Base-by-base conservation (phyloP, 2,329 filamentous ascomycete species). In the Cytospora paraplurivora region DNA sequence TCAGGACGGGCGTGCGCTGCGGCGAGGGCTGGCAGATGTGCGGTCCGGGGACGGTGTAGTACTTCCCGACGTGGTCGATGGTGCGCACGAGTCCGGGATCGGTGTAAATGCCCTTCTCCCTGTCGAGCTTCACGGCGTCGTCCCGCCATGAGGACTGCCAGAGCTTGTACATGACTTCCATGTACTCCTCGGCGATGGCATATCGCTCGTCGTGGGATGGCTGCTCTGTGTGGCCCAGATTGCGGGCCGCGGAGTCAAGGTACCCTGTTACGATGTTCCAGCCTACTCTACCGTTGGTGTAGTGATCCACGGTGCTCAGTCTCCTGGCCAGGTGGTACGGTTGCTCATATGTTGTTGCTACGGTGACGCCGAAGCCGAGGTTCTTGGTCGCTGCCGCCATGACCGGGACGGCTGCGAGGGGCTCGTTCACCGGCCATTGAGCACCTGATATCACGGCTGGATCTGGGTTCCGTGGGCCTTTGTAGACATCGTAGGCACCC, bases 401-500 rank as follows among this genome's bases (percentile, higher is more conserved):
- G 0, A 88, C 88, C 1, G 88, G 81, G 1, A 91, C 79, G 0
- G 87, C 81, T 1, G 83, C 81, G 2, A 91, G 71, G 0, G 88
- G 88, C 71, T 91, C 88, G 33, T 89, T 89, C 19, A 90, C 85
- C 0, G 88, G 88, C 84, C 87, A 91, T 73, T 91, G 88, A 0
- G 87, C 85, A 0, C 86, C 88, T 0, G 86, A 86, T 7, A 80
- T 75, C 33, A 88, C 82, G 0, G 86, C 85, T 1, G 87, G 83
- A 1, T 84, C 81, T 3, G 90, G 77, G 0, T 84, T 87, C 38
- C 71, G 69, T 0, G 81, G 81, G 0, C 83, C 82, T 59, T 84
- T 85, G 73, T 90, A 91, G 2, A 91, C 87, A 75, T 91, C 88
- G 70, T 91, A 90, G 3, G 86, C 86, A 17, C 86, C 87, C 27